Percentiles rank a stretch among this genome's conserved stretches.
Evolutionary conservation across 2,329 filamentous ascomycete genomes (phyloP).

Genomic region (Ceratocystis harringtonii): DNA sequence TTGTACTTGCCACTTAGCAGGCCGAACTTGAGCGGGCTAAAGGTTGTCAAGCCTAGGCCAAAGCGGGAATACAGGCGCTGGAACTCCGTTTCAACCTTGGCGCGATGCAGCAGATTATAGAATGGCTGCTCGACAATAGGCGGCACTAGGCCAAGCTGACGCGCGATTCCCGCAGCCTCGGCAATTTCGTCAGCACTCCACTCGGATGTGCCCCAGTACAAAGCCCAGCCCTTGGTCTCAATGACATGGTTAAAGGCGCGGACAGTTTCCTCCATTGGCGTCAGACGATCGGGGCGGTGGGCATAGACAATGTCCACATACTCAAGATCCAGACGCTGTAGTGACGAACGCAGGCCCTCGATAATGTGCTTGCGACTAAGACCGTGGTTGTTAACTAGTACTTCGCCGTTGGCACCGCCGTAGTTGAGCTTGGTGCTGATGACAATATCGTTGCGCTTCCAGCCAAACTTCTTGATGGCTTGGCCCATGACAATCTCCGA

Average conservation of each 20-base stretch:
- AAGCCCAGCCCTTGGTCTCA: conserved; percentile 40
- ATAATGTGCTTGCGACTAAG: conserved; percentile 55
- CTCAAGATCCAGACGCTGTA: conserved; percentile 41
- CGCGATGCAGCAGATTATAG: conserved; percentile 49
- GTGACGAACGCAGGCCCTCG: conserved; percentile 45
- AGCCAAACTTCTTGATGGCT: conserved; percentile 44
- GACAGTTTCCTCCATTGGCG: conserved; percentile 56
- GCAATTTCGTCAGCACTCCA: conserved; percentile 56
- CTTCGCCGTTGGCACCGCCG: conserved; percentile 44
- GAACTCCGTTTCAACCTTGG: conserved; percentile 50
- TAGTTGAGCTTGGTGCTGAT: conserved; percentile 53
- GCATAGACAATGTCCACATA: conserved; percentile 57
- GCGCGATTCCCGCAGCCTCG: conserved; percentile 36
- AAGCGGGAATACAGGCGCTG: conserved; percentile 43
- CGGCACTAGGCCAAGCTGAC: conserved; percentile 43
- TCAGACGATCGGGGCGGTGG: conserved; percentile 51
- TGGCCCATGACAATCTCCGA: conserved; percentile 49
- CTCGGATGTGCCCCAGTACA: conserved; percentile 60
- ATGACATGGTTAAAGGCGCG: conserved; percentile 48
- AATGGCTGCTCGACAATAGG: conserved; percentile 53
- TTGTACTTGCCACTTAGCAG: conserved; percentile 54
- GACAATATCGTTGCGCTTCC: conserved; percentile 46
- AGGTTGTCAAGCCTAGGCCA: conserved; percentile 47
- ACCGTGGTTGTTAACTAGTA: conserved; percentile 50
- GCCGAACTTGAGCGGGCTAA: conserved; percentile 42